These are phyloP conservation scores for Pleurostoma richardsiae DNA, from an alignment of 2,329 filamentous ascomycete genomes.

Conservation along the genomic window DNA sequence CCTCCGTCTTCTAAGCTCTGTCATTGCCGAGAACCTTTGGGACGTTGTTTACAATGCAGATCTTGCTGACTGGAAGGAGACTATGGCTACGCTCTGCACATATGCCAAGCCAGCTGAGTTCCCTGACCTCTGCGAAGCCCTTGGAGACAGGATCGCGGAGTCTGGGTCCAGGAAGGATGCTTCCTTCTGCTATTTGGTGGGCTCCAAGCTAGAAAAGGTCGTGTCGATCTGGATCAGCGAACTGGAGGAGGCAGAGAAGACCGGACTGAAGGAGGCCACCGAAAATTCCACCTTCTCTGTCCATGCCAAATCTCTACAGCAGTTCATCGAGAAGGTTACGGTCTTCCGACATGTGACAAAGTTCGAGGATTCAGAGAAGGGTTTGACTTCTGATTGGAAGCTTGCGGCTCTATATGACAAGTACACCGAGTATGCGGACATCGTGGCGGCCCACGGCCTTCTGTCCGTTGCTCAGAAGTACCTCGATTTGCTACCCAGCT, in stretches of 20 bases:
- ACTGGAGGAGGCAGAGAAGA: conserved; percentile 77
- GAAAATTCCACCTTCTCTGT: conserved; percentile 85
- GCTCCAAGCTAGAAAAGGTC: conserved; percentile 96
- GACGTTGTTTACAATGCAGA: conserved; percentile 97
- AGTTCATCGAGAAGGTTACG: conserved; percentile 97
- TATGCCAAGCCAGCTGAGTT: conserved; percentile 91
- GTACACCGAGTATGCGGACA: conserved; percentile 95
- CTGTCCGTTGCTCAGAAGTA: conserved; percentile 86
- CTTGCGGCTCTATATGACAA: conserved; percentile 84
- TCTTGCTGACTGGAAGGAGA: conserved; percentile 90
- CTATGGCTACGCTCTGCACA: conserved; percentile 93
- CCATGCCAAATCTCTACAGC: conserved; percentile 81
- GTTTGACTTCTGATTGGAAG: conserved; percentile 77
- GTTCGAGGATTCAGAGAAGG: conserved; percentile 75
- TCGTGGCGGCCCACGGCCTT: conserved; percentile 85
- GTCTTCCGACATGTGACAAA: conserved; percentile 92
- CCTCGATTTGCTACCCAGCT: conserved; percentile 75
- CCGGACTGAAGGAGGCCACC: conserved; percentile 61
- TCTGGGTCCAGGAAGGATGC: conserved; percentile 78
- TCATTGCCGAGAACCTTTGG: conserved; percentile 96
- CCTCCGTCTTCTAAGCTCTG: conserved; percentile 80
- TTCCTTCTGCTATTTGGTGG: conserved; percentile 92
- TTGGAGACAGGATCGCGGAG: conserved; percentile 87
- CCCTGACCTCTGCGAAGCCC: conserved; percentile 86
- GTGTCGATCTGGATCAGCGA: conserved; percentile 91